Evolutionary conservation across 1,139 yeast species (phyloP), one percentile per base, ranked within the genome.

Genomic region (Tardiomyces blankii): DNA sequence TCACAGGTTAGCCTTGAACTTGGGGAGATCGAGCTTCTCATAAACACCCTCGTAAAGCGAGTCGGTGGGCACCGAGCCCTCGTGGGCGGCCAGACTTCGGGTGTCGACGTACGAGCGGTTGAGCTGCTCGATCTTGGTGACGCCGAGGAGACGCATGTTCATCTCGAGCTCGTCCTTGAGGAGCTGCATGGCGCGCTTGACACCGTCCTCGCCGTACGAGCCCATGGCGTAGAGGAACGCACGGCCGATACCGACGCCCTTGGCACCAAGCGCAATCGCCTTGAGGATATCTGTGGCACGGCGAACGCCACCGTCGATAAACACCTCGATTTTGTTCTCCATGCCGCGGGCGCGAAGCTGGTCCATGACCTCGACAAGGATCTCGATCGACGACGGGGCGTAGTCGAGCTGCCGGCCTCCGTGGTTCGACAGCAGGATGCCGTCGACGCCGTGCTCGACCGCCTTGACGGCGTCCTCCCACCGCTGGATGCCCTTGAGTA

Each of bases 71-170:
- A 69, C 70, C 19, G 57, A 49, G n/a, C 69, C 72, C 38, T 61
- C 58, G 55, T 76, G 76, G 33, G 60, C 49, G 21, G 53, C 39
- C 21, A 72, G 47, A 40, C 66, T 59, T 42, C 67, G 60, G 11
- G 70, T 60, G 54, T 81, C 86, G 11, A 81, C 61, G 50, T 73
- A 66, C 7, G 69, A 65, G 13, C 79, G 80, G 52, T 76, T 70
- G 51, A 89, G 70, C 40, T 87, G 82, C 42, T 72, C 75, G 18
- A 89, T 67, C 23, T 70, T 71, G 19, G 77, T 78, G 32, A 77
- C 95, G 40, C 96, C 97, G 44, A 89, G 67, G 44, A 88, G 70
- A 53, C 95, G 73, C 96, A 89, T 86, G 63, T 82, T 79, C 91
- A 87, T 84, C 51, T 75, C 78, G 62, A 89, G 64, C 61, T 89